Percentiles rank a stretch among this genome's conserved stretches.
Conservation (phyloP, 2,329 filamentous ascomycete species). For the Drechslerella dactyloides region DNA sequence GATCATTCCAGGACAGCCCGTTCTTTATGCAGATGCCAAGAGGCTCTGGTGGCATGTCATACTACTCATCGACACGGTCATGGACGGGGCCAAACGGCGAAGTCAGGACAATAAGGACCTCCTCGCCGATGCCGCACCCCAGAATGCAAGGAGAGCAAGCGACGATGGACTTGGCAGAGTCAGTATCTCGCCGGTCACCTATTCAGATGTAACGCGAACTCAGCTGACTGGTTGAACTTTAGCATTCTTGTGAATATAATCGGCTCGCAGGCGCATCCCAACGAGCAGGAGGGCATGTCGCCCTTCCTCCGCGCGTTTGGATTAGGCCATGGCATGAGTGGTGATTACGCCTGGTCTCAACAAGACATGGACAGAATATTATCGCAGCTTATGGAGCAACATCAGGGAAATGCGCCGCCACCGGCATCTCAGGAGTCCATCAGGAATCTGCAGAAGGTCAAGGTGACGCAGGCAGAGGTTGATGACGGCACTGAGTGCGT, state of each 20-base stretch:
- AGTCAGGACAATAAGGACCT: conserved; percentile 38
- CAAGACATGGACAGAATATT: conserved; percentile 90
- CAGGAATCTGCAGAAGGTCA: conserved; percentile 72
- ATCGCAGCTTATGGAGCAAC: conserved; percentile 83
- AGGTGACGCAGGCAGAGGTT: conserved; percentile 73
- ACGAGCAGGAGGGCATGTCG: conserved; percentile 27
- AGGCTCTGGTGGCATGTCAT: conserved; percentile 31
- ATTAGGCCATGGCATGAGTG: conserved; percentile 59
- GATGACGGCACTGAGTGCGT: conserved; percentile 80
- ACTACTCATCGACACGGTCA: conserved; percentile 43
- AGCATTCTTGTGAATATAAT: conserved; percentile 40
- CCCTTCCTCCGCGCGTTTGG: conserved; percentile 45
- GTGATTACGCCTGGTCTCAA: conserved; percentile 88
- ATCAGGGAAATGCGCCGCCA: conserved; percentile 78
- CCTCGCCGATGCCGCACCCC: conserved; percentile 39
- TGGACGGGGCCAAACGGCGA: conserved; percentile 45
- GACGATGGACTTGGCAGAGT: conserved; percentile 31
- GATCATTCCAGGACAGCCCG: conserved; percentile 25
- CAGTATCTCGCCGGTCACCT: conserved; percentile 1
- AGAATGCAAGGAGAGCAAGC: conserved; percentile 15
- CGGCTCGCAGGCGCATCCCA: conserved; percentile 14
- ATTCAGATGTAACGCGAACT: not conserved
- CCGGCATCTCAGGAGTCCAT: conserved; percentile 81
- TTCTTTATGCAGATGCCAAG: conserved; percentile 41
- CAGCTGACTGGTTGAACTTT: not conserved